Percentiles rank a stretch among this genome's conserved stretches.
Evolutionary conservation across 2,329 filamentous ascomycete species (phyloP).

Genomic region (Metarhizium sp.): DNA sequence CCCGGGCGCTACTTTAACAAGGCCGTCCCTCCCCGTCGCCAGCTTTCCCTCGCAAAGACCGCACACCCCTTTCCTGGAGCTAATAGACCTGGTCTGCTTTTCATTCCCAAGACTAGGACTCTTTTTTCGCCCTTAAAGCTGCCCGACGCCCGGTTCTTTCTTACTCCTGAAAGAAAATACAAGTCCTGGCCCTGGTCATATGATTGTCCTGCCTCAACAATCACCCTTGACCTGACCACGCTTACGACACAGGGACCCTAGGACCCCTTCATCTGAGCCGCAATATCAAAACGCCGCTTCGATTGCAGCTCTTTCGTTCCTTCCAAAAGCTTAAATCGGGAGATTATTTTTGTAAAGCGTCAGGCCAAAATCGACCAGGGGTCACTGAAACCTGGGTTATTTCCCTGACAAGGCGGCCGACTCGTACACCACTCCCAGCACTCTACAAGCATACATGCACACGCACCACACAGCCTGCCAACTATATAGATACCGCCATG

Average conservation of each 20-base stretch:
- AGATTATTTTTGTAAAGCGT: neutral
- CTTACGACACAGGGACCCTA: neutral
- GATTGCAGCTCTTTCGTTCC: neutral
- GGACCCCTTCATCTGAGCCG: neutral
- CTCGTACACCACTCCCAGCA: neutral
- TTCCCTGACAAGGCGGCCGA: neutral
- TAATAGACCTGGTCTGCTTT: neutral
- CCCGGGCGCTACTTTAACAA: constrained; percentile 6
- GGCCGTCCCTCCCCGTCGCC: constrained; percentile 1
- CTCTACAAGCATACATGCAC: neutral
- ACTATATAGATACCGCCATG: constrained; percentile 5
- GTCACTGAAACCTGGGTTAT: neutral
- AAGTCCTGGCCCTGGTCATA: neutral
- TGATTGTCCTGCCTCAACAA: neutral
- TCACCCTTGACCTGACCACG: neutral
- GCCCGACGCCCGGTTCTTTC: neutral
- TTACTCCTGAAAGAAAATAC: neutral
- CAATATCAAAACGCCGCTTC: neutral
- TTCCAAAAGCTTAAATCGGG: neutral
- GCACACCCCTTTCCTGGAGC: neutral
- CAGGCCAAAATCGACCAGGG: neutral
- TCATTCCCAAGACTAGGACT: neutral
- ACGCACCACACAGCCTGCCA: neutral
- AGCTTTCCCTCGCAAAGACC: neutral
- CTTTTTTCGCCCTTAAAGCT: neutral